Evolutionary conservation across 129 eudicot species (phyloP).

Genomic region (Tagetes erecta): DNA sequence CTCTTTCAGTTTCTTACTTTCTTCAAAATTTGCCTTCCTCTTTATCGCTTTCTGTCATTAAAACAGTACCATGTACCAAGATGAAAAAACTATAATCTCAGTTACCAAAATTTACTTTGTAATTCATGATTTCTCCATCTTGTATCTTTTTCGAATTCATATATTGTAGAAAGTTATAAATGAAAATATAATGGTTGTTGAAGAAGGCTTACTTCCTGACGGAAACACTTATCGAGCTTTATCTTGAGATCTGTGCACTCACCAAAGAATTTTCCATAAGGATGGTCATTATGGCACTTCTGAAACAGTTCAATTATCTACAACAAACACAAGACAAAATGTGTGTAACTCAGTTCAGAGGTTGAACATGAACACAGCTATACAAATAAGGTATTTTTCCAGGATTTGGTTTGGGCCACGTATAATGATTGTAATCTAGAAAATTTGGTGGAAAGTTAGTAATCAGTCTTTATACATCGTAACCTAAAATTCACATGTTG

Average conservation of each 20-base stretch:
- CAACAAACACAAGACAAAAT: conserved; percentile 18
- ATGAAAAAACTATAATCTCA: neutral
- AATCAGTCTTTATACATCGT: neutral
- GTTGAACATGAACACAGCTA: neutral
- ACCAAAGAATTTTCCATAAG: conserved; percentile 71
- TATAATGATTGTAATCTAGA: no score
- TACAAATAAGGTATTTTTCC: neutral
- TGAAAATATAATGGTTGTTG: neutral
- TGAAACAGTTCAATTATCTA: conserved; percentile 82
- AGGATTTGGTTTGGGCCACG: neutral
- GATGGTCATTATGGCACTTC: conserved; percentile 74
- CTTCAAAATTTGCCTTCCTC: conserved; percentile 89
- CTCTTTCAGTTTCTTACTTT: conserved; percentile 83
- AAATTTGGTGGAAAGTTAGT: no score
- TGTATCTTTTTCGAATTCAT: neutral
- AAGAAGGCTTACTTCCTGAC: conserved; percentile 66
- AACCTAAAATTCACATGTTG: neutral
- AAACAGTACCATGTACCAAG: neutral
- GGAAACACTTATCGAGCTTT: conserved; percentile 80
- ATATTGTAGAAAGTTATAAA: neutral
- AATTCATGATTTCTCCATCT: neutral
- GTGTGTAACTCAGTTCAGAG: conserved; percentile 5
- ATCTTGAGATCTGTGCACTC: conserved; percentile 77
- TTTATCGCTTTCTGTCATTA: conserved; percentile 70
- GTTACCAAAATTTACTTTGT: neutral